A percentile compares a stretch with the other conserved stretches of the same genome.
Evolutionary conservation across 1,139 yeast genomes (phyloP).

Genomic region (Sugiyamaella novakii): DNA sequence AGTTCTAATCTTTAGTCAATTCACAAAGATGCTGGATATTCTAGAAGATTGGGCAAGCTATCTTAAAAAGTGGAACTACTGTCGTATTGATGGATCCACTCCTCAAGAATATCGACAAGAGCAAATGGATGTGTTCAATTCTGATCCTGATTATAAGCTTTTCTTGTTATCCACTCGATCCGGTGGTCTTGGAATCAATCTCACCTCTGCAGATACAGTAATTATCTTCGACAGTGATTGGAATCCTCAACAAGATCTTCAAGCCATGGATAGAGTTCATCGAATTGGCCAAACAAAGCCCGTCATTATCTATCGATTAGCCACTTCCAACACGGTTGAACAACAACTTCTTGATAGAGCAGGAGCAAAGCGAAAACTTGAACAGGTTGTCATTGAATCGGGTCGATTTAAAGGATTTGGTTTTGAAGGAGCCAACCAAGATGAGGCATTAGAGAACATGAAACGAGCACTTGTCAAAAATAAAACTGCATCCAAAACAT

Average conservation of each 20-base stretch:
- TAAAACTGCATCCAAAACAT: slow-evolving; percentile 20
- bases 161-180: slow-evolving; percentile 88
- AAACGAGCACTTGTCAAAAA: slow-evolving; percentile 36
- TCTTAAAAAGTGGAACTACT: slow-evolving; percentile 49
- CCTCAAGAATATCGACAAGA: slow-evolving; percentile 65
- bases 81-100: slow-evolving; percentile 79
- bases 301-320: slow-evolving; percentile 75
- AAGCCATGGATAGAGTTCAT: slow-evolving; percentile 95
- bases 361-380: slow-evolving; percentile 75
- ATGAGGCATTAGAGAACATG: slow-evolving; percentile 27
- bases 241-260: slow-evolving; percentile 96
- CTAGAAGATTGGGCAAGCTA: slow-evolving; percentile 63
- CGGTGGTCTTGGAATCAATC: slow-evolving; percentile 90
- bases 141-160: slow-evolving; percentile 43
- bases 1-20: slow-evolving; percentile 80
- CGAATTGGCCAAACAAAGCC: slow-evolving; percentile 89
- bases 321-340: slow-evolving; percentile 78
- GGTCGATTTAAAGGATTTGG: slow-evolving; percentile 71
- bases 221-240: slow-evolving; percentile 90
- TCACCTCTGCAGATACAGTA: slow-evolving; percentile 87
- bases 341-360: slow-evolving; percentile 77
- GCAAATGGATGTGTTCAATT: slow-evolving; percentile 59
- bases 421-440: slow-evolving; percentile 36
- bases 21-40: slow-evolving; percentile 75
- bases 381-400: slow-evolving; percentile 78